Percentiles rank a stretch among this genome's conserved stretches.
Evolutionary conservation across 2,329 filamentous ascomycete genomes (phyloP).

Genomic region (Sordariomycetes sp.): DNA sequence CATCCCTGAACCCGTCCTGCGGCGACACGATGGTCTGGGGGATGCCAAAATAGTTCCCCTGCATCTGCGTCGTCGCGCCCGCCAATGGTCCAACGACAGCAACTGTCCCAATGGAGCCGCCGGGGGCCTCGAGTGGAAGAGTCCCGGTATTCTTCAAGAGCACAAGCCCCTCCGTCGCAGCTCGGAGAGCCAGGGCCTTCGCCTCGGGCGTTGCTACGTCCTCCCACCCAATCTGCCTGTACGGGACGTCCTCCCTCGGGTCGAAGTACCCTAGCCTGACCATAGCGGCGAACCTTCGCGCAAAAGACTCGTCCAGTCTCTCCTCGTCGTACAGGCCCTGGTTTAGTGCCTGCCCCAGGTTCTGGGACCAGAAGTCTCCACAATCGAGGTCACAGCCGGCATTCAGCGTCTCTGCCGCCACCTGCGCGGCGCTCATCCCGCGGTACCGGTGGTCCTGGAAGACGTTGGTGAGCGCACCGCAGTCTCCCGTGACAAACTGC

Average conservation of each 20-base stretch:
- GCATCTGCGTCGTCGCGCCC: slow-evolving; percentile 3
- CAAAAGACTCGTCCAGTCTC: slow-evolving; percentile 29
- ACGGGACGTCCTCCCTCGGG: slow-evolving; percentile 22
- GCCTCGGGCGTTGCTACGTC: slow-evolving; percentile 45
- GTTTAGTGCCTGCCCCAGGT: slow-evolving; percentile 10
- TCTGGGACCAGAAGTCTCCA: slow-evolving; percentile 4
- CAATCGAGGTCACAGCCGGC: slow-evolving; percentile 24
- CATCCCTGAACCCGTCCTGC: background rate
- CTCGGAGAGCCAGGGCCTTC: slow-evolving; percentile 43
- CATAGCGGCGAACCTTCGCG: slow-evolving; percentile 41
- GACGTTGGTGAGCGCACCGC: slow-evolving; percentile 51
- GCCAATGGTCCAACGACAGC: slow-evolving; percentile 53
- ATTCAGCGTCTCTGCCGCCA: slow-evolving; percentile 19
- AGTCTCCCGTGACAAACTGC: slow-evolving; percentile 55
- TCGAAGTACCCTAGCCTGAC: slow-evolving; percentile 51
- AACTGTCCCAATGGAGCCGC: slow-evolving; percentile 43
- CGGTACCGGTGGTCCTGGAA: slow-evolving; percentile 24
- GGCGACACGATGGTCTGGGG: slow-evolving; percentile 1
- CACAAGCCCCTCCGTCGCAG: slow-evolving; percentile 57
- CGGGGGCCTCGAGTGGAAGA: slow-evolving; percentile 68
- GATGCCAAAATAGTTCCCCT: slow-evolving; percentile 4
- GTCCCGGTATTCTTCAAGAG: slow-evolving; percentile 75
- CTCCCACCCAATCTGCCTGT: slow-evolving; percentile 33
- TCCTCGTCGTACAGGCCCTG: slow-evolving; percentile 18
- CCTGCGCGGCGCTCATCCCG: slow-evolving; percentile 16